Evolutionary conservation across 306 rosid species (phyloP), one percentile per base, ranked within the genome.

Genomic region (Casuarina glauca): DNA sequence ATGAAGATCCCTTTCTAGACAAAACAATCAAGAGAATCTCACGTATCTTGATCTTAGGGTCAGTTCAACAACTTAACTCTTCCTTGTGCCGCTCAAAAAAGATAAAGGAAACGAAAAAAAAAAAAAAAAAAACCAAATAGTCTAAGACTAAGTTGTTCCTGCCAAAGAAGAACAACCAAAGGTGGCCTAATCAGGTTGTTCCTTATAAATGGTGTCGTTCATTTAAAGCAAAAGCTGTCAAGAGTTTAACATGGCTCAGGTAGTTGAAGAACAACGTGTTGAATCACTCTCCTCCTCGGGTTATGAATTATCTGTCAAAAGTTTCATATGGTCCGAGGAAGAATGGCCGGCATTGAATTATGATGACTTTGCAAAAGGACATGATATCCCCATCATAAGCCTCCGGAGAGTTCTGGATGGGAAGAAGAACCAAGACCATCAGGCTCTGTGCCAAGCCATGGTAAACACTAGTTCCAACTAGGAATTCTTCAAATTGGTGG

Each of bases 211-310:
- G 43, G 39, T 9, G 9, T 11, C 4, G 9, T n/a, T 26, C 6
- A 4, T 35, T 61, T 41, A 61, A 13, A 35, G n/a, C 42, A 35
- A 61, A 61, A 7, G 68, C 13, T 20, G 15, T 63, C 2, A 13
- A 36, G 16, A 63, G 4, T 13, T 38, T 12, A 16, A 6, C 0
- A 63, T 63, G 69, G 38, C 73, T 69, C 73, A 39, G 45, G 41
- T 43, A 43, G 19, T 69, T 69, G 73, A 45, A 69, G 51, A 69
- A 69, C 11, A 16, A 64, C 51, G n/a, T 69, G 73, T 69, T 69
- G 73, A 69, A 39, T 26, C 73, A 44, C 72, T 68, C 51, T 68
- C 72, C 4, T n/a, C n/a, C 26, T 20, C 26, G 52, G 52, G 50
- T 6, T 10, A 46, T 8, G 10, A n/a, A n/a, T 42, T 42, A 42